Base-by-base conservation (phyloP, 768 basidiomycete genomes). In the Multifurca ochricompacta region DNA sequence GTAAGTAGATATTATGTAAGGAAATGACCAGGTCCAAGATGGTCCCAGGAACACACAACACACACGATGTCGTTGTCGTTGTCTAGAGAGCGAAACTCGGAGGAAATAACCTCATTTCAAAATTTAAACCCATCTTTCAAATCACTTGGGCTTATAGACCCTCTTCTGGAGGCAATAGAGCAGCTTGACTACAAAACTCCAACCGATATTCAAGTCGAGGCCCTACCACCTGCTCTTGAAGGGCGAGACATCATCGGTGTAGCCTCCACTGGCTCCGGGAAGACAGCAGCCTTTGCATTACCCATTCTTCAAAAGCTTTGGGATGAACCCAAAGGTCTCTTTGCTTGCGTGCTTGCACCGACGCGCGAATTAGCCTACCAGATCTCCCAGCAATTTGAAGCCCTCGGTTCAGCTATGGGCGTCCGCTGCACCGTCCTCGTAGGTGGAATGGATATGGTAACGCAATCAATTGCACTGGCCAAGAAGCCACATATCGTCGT, bases 331-430 rank as follows among this genome's bases (percentile, higher is more conserved):
- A 86, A 86, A 64, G 89, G 91, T 19, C 78, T 95, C 36, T 99
- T 93, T 67, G 92, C 92, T 13, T 87, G 91, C 64, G 83, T 98
- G 14, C 77, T 99, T 35, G 93, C 95, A 14, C 96, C 96, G 11
- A 99, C 96, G n/a, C 84, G 95, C 64, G 96, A 99, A 72, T 75
- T 99, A 62, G 96, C 96, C 30, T 94, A 87, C 70, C 96, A 99
- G 71, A 99, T 99, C 65, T 84, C 91, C n/a, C 88, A 97, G 62
- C 92, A 95, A 65, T 91, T 99, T 64, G 89, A 94, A 61, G 80
- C 89, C 2, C 73, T 99, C 32, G 96, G 96, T 7, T 83, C 91
- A 23, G 78, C 86, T 10, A 92, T 98, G 77, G 96, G 95, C 28
- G 93, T 91, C 6, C 81, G 96, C 32, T 89, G 87, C 65, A 81